Evolutionary conservation across 441 rosid species (phyloP), one percentile per base, ranked within the genome.

Genomic region (Syzygium syzygioides): DNA sequence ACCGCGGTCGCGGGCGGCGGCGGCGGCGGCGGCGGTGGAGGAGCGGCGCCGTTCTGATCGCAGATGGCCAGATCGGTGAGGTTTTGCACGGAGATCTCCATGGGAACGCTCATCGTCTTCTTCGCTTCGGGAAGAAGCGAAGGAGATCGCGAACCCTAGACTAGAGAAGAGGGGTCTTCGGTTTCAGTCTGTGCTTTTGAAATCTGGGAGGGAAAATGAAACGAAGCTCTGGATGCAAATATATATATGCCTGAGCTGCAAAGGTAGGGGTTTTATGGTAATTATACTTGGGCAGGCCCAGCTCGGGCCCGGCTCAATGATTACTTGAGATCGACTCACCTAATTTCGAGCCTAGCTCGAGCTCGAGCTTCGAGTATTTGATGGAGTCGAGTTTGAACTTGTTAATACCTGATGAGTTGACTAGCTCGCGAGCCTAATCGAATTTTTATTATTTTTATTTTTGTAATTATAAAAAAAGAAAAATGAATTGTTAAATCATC

Each of bases 31-130:
- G 45, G 76, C 88, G 64, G 93, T 1, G 60, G 91, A 87, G 50
- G 76, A 0, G 91, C 91, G 85, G 53, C 91, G 90, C 90, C 90
- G 52, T 89, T 93, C 85, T 83, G 92, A 2, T 91, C 91, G 17
- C 93, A 53, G 87, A 91, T 64, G 79, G 86, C 91, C 18, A 91
- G 41, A 34, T 85, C 91, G 10, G 41, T 85, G 60, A 90, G 57
- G 85, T 87, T 92, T 86, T 87, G 94, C 86, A 88, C 90, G 48
- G 92, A 90, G 88, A 96, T 90, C 84, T 96, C 98, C 98, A 97
- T 97, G 84, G 97, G 96, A 91, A 92, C 89, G 88, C 94, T 93
- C 96, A 96, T 94, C 83, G 80, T 71, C 54, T 56, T 60, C 90
- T 87, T 60, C 52, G 57, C 80, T 66, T 68, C 52, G 20, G 57